Evolutionary conservation across 257 asterid species (phyloP).

Genomic region (Solanum tacnaense): DNA sequence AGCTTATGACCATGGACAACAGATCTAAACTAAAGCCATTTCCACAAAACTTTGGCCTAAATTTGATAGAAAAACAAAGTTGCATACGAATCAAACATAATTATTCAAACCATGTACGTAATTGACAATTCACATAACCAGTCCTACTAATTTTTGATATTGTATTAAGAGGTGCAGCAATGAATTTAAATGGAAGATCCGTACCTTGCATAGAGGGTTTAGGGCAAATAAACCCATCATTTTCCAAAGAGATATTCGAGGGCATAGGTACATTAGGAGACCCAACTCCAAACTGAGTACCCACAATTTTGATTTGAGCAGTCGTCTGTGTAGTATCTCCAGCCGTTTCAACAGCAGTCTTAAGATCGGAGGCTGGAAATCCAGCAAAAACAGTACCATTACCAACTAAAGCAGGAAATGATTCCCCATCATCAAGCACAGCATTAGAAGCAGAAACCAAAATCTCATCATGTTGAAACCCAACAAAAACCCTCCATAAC

Average conservation of each 20-base stretch:
- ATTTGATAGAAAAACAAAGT: not conserved
- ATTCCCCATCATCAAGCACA: constrained; percentile 60
- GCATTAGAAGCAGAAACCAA: constrained; percentile 81
- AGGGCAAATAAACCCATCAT: constrained; percentile 80
- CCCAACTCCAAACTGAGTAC: constrained; percentile 85
- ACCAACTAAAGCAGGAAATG: constrained; percentile 60
- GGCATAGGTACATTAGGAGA: constrained; percentile 59
- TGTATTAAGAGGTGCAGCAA: not conserved
- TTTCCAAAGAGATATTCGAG: constrained; percentile 44
- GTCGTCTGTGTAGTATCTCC: constrained; percentile 83
- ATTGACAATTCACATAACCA: not conserved
- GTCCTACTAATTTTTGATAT: not conserved
- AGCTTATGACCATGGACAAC: not conserved
- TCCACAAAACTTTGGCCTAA: not conserved
- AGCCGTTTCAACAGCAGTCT: constrained; percentile 82
- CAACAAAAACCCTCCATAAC: constrained; percentile 77
- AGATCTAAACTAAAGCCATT: not conserved
- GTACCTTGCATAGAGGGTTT: constrained; percentile 53
- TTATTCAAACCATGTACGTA: not conserved
- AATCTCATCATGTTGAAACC: constrained; percentile 64
- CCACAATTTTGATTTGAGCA: constrained; percentile 41
- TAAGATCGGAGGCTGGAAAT: constrained; percentile 73
- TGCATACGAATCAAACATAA: not conserved
- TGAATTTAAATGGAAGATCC: not conserved
- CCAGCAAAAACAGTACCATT: constrained; percentile 81